These are phyloP conservation scores for Orbilia quercus DNA, from an alignment of 2,329 filamentous ascomycete species.

Conservation along the genomic window DNA sequence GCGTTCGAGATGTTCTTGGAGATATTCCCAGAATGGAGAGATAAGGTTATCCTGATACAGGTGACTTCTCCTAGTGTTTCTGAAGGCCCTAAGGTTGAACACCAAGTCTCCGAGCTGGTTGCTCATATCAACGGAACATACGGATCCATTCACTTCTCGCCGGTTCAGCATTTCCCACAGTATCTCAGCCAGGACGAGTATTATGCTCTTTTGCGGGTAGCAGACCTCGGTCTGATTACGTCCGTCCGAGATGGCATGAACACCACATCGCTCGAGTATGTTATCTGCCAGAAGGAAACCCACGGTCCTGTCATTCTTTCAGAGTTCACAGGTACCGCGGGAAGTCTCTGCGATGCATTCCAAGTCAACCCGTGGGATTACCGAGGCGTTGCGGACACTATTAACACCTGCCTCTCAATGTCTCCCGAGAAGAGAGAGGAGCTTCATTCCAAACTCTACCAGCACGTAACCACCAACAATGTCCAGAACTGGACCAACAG, in stretches of 20 bases:
- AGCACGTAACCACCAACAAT: slow-evolving; percentile 85
- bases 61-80: slow-evolving; percentile 89
- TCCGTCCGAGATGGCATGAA: slow-evolving; percentile 98
- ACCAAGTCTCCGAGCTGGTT: slow-evolving; percentile 89
- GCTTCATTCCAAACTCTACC: slow-evolving; percentile 80
- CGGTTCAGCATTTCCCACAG: slow-evolving; percentile 93
- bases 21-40: slow-evolving; percentile 88
- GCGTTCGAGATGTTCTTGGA: slow-evolving; percentile 94
- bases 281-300: slow-evolving; percentile 87
- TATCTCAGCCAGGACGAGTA: slow-evolving; percentile 92
- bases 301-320: slow-evolving; percentile 91
- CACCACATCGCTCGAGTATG: slow-evolving; percentile 93
- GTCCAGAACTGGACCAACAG: slow-evolving; percentile 86
- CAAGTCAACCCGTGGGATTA: slow-evolving; percentile 98
- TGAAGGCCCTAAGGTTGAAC: slow-evolving; percentile 83
- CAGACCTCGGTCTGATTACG: slow-evolving; percentile 92
- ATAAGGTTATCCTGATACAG: slow-evolving; percentile 92
- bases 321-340: slow-evolving; percentile 94
- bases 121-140: slow-evolving; percentile 91
- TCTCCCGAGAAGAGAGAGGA: slow-evolving; percentile 71
- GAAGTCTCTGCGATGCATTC: slow-evolving; percentile 83
- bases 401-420: slow-evolving; percentile 85
- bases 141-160: slow-evolving; percentile 86
- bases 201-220: slow-evolving; percentile 88
- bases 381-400: slow-evolving; percentile 82